Evolutionary conservation across 2,329 filamentous ascomycete genomes (phyloP).

Genomic region (Pseudogymnoascus verrucosus): DNA sequence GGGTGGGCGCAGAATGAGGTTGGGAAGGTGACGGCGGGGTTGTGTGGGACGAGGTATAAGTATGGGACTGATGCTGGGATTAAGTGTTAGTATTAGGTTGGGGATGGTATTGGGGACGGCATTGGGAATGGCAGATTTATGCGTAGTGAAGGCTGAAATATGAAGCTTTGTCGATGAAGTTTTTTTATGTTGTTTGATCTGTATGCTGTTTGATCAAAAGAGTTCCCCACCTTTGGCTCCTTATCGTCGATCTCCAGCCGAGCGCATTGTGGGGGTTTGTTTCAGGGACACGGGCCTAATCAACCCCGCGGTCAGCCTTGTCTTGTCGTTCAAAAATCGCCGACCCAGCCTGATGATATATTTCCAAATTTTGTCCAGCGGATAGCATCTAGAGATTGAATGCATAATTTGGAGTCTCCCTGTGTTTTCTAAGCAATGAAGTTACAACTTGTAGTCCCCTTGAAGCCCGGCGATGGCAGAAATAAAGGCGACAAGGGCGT

Average conservation of each 20-base stretch:
- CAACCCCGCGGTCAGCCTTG: slow-evolving; percentile 4
- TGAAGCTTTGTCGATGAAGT: background rate
- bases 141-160: background rate
- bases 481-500: slow-evolving; percentile 12
- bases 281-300: background rate
- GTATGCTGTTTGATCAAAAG: background rate
- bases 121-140: background rate
- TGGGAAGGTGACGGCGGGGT: background rate
- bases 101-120: background rate
- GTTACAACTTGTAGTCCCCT: slow-evolving; percentile 14
- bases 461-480: slow-evolving; percentile 3
- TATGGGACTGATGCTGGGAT: background rate
- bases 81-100: background rate
- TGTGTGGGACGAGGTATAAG: background rate
- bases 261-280: background rate
- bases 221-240: background rate
- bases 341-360: background rate
- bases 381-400: background rate
- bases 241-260: background rate
- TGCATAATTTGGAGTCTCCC: background rate
- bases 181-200: background rate
- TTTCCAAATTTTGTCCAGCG: background rate
- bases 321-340: background rate
- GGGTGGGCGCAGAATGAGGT: slow-evolving; percentile 5
- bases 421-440: background rate